These are phyloP conservation scores for Patellaria atrata DNA, from an alignment of 495 filamentous ascomycete genomes.

Conservation along the genomic window DNA sequence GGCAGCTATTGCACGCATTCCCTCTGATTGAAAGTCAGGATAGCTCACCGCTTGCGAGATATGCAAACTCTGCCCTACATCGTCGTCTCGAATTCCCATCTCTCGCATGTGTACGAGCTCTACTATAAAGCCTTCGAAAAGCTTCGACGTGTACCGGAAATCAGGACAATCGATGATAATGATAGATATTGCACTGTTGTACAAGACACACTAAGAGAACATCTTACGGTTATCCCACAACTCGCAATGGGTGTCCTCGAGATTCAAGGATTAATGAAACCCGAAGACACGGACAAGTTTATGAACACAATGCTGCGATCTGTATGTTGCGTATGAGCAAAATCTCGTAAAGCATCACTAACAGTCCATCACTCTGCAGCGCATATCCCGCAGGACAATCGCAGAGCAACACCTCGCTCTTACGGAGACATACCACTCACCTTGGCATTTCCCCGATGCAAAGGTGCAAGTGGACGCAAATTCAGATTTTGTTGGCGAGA, in stretches of 20 bases:
- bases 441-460: conserved; percentile 79
- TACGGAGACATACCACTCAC: conserved; percentile 89
- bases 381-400: conserved; percentile 91
- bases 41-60: conserved; percentile 88
- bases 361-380: conserved; percentile 30
- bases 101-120: conserved; percentile 88
- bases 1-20: too few relatives aligned
- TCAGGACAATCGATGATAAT: conserved; percentile 80
- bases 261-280: conserved; percentile 60
- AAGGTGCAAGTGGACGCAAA: conserved; percentile 48
- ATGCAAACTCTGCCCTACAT: conserved; percentile 96
- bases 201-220: conserved; percentile 63
- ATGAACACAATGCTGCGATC: conserved; percentile 90
- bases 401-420: conserved; percentile 93
- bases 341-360: background rate
- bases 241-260: conserved; percentile 89
- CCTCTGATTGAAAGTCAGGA: conserved; percentile 32
- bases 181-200: conserved; percentile 75
- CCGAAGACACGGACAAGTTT: conserved; percentile 73
- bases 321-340: conserved; percentile 39
- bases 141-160: conserved; percentile 67
- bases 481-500: conserved; percentile 82
- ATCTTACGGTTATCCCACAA: conserved; percentile 84
- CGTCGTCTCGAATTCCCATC: conserved; percentile 86
- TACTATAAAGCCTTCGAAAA: conserved; percentile 93